Evolutionary conservation across 371 early-diverging fungal species (phyloP).

Genomic region (Coemansia sp.): DNA sequence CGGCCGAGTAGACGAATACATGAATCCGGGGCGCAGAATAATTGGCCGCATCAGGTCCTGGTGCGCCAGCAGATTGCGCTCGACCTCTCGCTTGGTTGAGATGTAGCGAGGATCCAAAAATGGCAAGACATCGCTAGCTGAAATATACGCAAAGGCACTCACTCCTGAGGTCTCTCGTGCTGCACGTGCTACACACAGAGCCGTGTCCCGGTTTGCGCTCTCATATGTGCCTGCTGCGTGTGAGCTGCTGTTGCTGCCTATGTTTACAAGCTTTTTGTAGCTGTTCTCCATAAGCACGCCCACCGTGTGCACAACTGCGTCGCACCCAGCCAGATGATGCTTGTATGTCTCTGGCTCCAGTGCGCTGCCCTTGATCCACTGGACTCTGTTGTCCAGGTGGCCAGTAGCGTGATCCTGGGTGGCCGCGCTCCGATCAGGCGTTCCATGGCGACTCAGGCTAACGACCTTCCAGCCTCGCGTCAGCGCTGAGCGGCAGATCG

Average conservation of each 20-base stretch:
- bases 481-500: constrained; percentile 63
- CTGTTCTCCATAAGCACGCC: constrained; percentile 69
- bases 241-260: constrained; percentile 45
- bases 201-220: constrained; percentile 71
- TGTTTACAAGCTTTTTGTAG: constrained; percentile 63
- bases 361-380: constrained; percentile 69
- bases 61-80: constrained; percentile 56
- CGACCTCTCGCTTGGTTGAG: constrained; percentile 75
- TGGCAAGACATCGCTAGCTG: constrained; percentile 67
- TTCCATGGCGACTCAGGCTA: constrained; percentile 62
- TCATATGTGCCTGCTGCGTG: constrained; percentile 59
- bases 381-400: constrained; percentile 45
- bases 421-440: constrained; percentile 33
- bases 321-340: constrained; percentile 58
- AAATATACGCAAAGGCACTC: constrained; percentile 67
- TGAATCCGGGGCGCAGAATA: constrained; percentile 69
- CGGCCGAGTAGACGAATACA: constrained; percentile 63
- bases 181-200: constrained; percentile 24
- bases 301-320: constrained; percentile 70
- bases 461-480: constrained; percentile 72
- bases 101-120: constrained; percentile 70
- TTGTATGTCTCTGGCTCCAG: constrained; percentile 61
- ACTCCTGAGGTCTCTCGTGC: constrained; percentile 51
- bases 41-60: constrained; percentile 57
- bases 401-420: constrained; percentile 54